Evolutionary conservation across 2,329 filamentous ascomycete species (phyloP).

Genomic region (Colletotrichum sp.): DNA sequence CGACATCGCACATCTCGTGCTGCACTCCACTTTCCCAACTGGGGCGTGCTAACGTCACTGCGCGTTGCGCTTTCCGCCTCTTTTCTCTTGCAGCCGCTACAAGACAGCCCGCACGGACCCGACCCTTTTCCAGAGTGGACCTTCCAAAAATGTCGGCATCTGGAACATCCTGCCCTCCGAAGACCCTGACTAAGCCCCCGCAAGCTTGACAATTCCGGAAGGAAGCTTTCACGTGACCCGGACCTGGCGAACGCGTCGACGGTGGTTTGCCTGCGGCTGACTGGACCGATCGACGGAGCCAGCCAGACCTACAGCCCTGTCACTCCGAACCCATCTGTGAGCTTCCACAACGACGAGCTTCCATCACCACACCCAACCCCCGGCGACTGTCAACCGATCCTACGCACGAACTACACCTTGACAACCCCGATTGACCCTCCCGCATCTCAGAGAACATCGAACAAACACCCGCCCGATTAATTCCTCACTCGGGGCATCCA

Average conservation of each 20-base stretch:
- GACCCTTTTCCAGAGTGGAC: not conserved
- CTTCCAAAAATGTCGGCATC: not conserved
- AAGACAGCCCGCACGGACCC: not conserved
- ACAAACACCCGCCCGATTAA: not conserved
- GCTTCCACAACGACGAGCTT: slow-evolving; percentile 22
- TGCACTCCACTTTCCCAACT: slow-evolving; percentile 13
- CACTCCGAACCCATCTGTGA: slow-evolving; percentile 16
- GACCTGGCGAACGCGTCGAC: slow-evolving; percentile 19
- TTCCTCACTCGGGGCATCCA: slow-evolving; percentile 24
- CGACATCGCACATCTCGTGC: slow-evolving; percentile 3
- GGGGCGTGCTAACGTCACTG: slow-evolving; percentile 11
- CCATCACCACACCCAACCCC: slow-evolving; percentile 13
- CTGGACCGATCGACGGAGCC: slow-evolving; percentile 12
- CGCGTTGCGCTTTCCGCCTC: not conserved
- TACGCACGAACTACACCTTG: not conserved
- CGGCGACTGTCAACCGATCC: slow-evolving; percentile 6
- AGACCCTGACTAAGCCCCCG: not conserved
- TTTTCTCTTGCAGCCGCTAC: not conserved
- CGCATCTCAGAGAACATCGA: not conserved
- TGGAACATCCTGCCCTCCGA: not conserved
- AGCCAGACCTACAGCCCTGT: slow-evolving; percentile 18
- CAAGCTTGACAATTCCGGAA: slow-evolving; percentile 4
- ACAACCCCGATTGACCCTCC: slow-evolving; percentile 1
- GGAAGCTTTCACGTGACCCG: not conserved
- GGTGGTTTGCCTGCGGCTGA: slow-evolving; percentile 24